phyloP scores from a whole-genome alignment of 768 basidiomycete genomes.

The Termitomyces eurrhizus region DNA sequence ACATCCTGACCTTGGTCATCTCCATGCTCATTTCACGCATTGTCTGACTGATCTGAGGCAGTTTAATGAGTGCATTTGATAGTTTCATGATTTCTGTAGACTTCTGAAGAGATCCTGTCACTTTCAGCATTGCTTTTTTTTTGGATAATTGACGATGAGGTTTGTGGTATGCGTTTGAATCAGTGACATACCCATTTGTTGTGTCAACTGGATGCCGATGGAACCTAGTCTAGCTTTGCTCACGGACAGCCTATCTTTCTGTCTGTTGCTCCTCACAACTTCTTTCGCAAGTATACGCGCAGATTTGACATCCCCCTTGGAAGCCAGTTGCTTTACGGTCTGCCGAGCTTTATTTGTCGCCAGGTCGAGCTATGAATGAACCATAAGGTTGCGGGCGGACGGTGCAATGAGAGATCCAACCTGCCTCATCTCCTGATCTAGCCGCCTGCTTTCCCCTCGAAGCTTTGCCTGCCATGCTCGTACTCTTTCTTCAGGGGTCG shows the following conservation, averaged over 20 bases:
- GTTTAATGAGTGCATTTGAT: conserved; percentile 86
- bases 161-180: background rate
- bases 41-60: conserved; percentile 86
- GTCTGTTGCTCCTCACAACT: conserved; percentile 92
- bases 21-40: conserved; percentile 99
- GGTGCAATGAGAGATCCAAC: conserved; percentile 41
- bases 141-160: background rate
- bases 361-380: conserved; percentile 60
- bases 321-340: conserved; percentile 84
- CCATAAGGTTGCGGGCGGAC: conserved; percentile 13
- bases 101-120: conserved; percentile 96
- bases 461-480: conserved; percentile 89
- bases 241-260: conserved; percentile 88
- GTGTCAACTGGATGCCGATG: conserved; percentile 82
- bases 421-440: conserved; percentile 96
- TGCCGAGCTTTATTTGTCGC: conserved; percentile 78
- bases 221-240: conserved; percentile 92
- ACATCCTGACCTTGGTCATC: conserved; percentile 84
- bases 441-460: conserved; percentile 70
- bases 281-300: conserved; percentile 91
- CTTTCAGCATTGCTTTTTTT: conserved; percentile 83
- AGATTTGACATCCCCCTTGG: conserved; percentile 88
- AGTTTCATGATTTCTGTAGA: conserved; percentile 99
- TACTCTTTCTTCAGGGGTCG: conserved; percentile 92
- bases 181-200: conserved; percentile 80